Percentiles rank a stretch among this genome's conserved stretches.
These are phyloP conservation scores for Candolleomyces eurysporus DNA, from an alignment of 768 basidiomycete species.

Conservation along the genomic window DNA sequence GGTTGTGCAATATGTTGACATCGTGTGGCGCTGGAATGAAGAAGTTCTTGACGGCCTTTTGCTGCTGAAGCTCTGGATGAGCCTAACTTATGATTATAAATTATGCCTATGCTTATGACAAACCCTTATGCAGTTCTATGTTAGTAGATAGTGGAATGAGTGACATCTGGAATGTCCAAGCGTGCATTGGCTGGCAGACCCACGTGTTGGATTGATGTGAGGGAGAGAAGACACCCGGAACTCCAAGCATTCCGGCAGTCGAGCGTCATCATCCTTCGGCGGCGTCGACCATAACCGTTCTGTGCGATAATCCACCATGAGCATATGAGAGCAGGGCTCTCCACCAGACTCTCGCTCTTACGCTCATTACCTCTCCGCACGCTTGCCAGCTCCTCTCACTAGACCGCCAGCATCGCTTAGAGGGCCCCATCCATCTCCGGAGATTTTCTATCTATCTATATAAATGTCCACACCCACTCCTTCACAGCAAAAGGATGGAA, in stretches of 20 bases:
- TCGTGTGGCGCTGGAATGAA: not conserved
- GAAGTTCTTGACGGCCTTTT: not conserved
- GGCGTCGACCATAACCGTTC: constrained; percentile 16
- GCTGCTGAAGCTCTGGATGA: not conserved
- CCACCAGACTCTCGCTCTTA: constrained; percentile 11
- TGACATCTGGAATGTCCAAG: not conserved
- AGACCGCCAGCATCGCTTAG: not conserved
- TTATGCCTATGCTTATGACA: not conserved
- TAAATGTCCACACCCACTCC: constrained; percentile 5
- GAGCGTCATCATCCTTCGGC: constrained; percentile 5
- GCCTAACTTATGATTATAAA: not conserved
- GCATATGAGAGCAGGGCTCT: constrained; percentile 36
- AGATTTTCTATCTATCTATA: constrained; percentile 4
- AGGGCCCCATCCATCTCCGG: not conserved
- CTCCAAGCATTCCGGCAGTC: not conserved
- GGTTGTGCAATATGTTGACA: not conserved
- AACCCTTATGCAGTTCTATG: not conserved
- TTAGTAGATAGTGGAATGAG: not conserved
- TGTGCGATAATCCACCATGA: constrained; percentile 24
- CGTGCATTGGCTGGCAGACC: constrained; percentile 3
- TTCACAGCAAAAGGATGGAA: not conserved
- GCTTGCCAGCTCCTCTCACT: not conserved
- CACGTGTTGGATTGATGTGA: constrained; percentile 4
- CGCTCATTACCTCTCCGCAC: constrained; percentile 4
- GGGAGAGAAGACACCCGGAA: constrained; percentile 9